Conservation (phyloP, 257 asterid species). For the Capsicum chinense region DNA sequence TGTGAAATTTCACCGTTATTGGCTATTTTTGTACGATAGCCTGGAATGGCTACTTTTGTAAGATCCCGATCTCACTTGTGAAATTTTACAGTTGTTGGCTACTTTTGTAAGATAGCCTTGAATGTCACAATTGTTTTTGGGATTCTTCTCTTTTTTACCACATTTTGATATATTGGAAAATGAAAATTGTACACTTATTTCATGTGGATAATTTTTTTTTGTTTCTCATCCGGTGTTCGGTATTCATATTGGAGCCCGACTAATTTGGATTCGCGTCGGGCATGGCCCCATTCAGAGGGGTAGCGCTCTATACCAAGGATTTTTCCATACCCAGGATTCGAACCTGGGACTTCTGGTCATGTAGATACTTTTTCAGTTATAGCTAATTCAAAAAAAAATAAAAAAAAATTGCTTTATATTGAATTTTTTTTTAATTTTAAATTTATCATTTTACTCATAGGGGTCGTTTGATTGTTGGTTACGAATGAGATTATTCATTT, state of each 20-base stretch:
- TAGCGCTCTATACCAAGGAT: no score
- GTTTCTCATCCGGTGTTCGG: no score
- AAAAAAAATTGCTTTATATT: neutral
- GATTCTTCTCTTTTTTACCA: neutral
- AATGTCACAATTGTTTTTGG: neutral
- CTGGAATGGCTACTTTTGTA: neutral
- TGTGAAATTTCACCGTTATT: no score
- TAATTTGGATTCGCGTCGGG: no score
- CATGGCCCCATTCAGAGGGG: no score
- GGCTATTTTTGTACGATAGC: neutral
- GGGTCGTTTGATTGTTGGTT: neutral
- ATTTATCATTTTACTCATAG: neutral
- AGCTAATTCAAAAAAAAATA: neutral
- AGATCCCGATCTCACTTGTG: no score
- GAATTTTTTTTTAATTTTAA: neutral
- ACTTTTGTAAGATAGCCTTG: neutral
- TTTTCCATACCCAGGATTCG: no score
- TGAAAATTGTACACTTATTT: neutral
- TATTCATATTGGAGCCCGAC: no score
- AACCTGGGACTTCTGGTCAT: no score
- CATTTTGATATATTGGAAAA: neutral
- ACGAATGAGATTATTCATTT: neutral
- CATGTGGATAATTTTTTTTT: neutral
- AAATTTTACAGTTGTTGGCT: no score
- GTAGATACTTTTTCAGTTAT: neutral